phyloP scores from a whole-genome alignment of 148 eudicot species.

The Hydrangea macrophylla region DNA sequence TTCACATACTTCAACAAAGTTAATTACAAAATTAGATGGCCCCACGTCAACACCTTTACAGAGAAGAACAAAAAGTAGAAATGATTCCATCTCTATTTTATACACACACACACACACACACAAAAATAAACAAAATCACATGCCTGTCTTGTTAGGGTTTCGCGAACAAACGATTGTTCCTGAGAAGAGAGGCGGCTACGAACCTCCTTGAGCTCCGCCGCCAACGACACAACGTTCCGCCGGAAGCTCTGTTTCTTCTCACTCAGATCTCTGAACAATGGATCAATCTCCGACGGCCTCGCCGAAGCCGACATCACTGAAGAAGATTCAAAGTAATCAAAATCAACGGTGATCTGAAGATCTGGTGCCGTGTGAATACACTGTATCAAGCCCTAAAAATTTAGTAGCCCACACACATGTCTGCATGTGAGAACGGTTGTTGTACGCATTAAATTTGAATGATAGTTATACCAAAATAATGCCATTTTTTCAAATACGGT shows the following conservation, averaged over 20 bases:
- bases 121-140: slow-evolving; percentile 6
- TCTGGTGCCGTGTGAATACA: not conserved
- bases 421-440: slow-evolving; percentile 18
- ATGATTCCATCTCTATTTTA: slow-evolving; percentile 25
- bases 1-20: not conserved
- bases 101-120: slow-evolving; percentile 4
- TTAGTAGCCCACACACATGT: slow-evolving; percentile 4
- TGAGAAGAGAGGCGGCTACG: slow-evolving; percentile 63
- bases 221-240: slow-evolving; percentile 73
- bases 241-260: slow-evolving; percentile 79
- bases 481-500: not conserved
- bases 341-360: not conserved
- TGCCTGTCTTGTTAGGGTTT: slow-evolving; percentile 81
- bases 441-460: slow-evolving; percentile 13
- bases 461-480: not conserved
- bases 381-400: not conserved
- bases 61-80: slow-evolving; percentile 32
- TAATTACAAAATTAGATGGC: slow-evolving; percentile 9
- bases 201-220: slow-evolving; percentile 87
- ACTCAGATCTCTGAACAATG: slow-evolving; percentile 80
- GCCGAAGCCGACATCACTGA: slow-evolving; percentile 19
- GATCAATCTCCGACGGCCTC: slow-evolving; percentile 60
- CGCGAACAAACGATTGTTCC: slow-evolving; percentile 61
- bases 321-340: not conserved
- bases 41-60: slow-evolving; percentile 30